Conservation (phyloP, 305 asterid species). For the Withania somnifera region DNA sequence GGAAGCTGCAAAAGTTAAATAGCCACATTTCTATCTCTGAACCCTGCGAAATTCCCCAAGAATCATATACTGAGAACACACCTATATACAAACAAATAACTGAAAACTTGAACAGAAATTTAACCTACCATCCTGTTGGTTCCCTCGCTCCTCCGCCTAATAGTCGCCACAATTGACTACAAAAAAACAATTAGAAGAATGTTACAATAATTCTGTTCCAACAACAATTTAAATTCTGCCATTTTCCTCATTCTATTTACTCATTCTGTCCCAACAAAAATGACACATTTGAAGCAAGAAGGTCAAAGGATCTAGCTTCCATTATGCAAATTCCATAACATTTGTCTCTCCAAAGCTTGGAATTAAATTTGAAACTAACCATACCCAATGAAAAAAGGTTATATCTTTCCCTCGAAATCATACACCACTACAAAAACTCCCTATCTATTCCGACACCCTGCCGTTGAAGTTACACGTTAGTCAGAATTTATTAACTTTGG, state of each 20-base stretch:
- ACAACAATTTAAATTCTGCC: not conserved
- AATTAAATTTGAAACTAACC: not conserved
- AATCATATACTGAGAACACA: not conserved
- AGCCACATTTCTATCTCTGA: not conserved
- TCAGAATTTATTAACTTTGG: not conserved
- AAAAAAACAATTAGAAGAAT: not conserved
- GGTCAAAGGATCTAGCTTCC: not conserved
- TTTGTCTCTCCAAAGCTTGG: not conserved
- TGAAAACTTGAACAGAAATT: not conserved
- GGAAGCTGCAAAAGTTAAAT: not conserved
- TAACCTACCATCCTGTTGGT: conserved; percentile 44
- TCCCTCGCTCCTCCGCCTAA: conserved; percentile 68
- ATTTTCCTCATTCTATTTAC: conserved; percentile 10
- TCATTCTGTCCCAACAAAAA: not conserved
- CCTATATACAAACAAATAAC: not conserved
- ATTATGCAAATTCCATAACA: not conserved
- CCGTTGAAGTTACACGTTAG: not conserved
- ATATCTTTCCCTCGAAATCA: not conserved
- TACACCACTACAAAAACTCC: not conserved
- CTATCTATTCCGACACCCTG: not conserved
- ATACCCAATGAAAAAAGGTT: not conserved
- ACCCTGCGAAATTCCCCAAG: not conserved
- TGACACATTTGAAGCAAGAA: not conserved
- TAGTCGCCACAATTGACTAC: conserved; percentile 48
- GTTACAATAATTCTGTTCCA: not conserved